phyloP scores from a whole-genome alignment of 306 rosid genomes.

The Geum urbanum region DNA sequence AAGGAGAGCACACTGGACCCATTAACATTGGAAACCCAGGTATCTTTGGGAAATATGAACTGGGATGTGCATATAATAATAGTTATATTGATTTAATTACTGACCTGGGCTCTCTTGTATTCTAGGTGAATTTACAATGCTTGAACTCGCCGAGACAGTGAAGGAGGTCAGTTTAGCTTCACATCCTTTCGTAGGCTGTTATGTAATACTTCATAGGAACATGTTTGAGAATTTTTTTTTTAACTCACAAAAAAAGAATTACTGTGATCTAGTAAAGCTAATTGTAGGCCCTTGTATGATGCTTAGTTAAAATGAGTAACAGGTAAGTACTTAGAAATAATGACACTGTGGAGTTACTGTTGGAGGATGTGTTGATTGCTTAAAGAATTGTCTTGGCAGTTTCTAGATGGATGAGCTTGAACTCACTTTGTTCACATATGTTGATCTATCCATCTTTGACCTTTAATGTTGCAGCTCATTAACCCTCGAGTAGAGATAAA shows the following conservation, averaged over 20 bases:
- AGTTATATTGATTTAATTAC: background rate
- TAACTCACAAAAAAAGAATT: background rate
- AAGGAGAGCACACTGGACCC: slow-evolving; percentile 69
- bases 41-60: slow-evolving; percentile 14
- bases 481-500: slow-evolving; percentile 64
- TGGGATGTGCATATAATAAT: background rate
- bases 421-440: background rate
- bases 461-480: slow-evolving; percentile 50
- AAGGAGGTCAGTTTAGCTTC: slow-evolving; percentile 61
- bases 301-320: background rate
- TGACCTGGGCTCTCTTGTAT: slow-evolving; percentile 1
- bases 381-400: background rate
- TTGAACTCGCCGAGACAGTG: slow-evolving; percentile 85
- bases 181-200: background rate
- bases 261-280: background rate
- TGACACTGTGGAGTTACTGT: background rate
- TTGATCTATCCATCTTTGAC: slow-evolving; percentile 2
- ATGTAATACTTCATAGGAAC: background rate
- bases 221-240: background rate
- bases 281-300: background rate
- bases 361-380: background rate
- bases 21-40: slow-evolving; percentile 92
- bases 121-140: slow-evolving; percentile 81
- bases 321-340: background rate
- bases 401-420: background rate